A percentile compares a stretch with the other conserved stretches of the same genome.
Evolutionary conservation across 768 basidiomycete species (phyloP).

Genomic region (Hemileccinum impolitum): DNA sequence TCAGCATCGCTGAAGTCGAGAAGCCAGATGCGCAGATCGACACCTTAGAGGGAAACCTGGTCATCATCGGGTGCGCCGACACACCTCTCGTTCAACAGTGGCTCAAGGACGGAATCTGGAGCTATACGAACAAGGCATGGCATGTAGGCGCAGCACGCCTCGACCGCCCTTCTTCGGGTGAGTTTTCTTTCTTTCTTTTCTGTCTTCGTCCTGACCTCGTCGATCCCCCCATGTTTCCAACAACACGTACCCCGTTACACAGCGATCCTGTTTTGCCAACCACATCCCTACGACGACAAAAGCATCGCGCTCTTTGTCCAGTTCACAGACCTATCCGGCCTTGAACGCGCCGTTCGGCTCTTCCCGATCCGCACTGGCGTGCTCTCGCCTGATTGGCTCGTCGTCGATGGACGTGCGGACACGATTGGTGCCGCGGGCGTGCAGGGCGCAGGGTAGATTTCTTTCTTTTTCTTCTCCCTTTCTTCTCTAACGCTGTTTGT

Average conservation of each 20-base stretch:
- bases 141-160: slow-evolving; percentile 13
- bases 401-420: slow-evolving; percentile 53
- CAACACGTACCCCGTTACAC: slow-evolving; percentile 10
- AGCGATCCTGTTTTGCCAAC: slow-evolving; percentile 60
- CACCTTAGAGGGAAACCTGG: slow-evolving; percentile 45
- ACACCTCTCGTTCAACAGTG: slow-evolving; percentile 32
- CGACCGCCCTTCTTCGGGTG: slow-evolving; percentile 21
- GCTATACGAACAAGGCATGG: slow-evolving; percentile 20
- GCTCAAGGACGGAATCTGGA: slow-evolving; percentile 26
- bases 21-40: slow-evolving; percentile 1
- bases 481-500: no score
- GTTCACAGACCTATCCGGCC: slow-evolving; percentile 50
- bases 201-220: no score
- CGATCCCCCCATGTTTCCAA: not conserved
- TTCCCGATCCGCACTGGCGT: slow-evolving; percentile 86
- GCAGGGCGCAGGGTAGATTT: slow-evolving; percentile 68
- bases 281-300: slow-evolving; percentile 21
- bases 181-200: not conserved
- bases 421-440: slow-evolving; percentile 67
- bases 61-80: slow-evolving; percentile 50
- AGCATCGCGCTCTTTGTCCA: slow-evolving; percentile 54
- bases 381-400: slow-evolving; percentile 72
- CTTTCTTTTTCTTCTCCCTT: no score
- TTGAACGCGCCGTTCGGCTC: slow-evolving; percentile 68
- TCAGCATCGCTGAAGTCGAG: slow-evolving; percentile 32